Conservation (phyloP, 257 asterid species). For the Solanum paucissectum region DNA sequence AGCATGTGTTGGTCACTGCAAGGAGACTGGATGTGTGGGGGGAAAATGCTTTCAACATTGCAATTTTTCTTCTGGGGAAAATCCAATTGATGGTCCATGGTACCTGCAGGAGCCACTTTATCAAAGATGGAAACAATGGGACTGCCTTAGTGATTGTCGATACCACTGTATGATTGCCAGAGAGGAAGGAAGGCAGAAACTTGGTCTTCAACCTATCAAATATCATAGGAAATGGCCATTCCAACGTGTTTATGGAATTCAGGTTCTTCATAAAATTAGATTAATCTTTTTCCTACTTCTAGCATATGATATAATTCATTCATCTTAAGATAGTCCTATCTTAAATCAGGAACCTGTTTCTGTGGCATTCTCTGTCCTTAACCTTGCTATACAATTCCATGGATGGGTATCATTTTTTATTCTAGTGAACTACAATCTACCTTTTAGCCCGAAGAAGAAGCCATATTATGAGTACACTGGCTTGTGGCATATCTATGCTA, state of each 20-base stretch:
- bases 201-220: conserved; percentile 59
- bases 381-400: conserved; percentile 83
- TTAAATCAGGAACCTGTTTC: conserved; percentile 78
- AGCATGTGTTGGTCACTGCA: conserved; percentile 58
- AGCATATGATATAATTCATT: not conserved
- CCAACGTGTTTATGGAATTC: conserved; percentile 62
- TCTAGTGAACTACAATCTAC: conserved; percentile 70
- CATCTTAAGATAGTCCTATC: not conserved
- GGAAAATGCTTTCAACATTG: conserved; percentile 70
- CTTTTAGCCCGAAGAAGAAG: conserved; percentile 50
- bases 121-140: conserved; percentile 79
- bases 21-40: conserved; percentile 85
- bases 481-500: conserved; percentile 70
- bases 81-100: conserved; percentile 64
- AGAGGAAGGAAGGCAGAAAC: conserved; percentile 56
- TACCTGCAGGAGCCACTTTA: conserved; percentile 88
- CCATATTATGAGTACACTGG: conserved; percentile 78
- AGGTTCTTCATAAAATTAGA: conserved; percentile 29
- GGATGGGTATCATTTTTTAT: conserved; percentile 88
- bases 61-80: conserved; percentile 53
- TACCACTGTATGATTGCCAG: conserved; percentile 75
- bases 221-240: conserved; percentile 90
- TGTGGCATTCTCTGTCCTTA: conserved; percentile 74
- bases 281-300: not conserved
- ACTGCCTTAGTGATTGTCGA: conserved; percentile 68